Percentiles rank a stretch among this genome's conserved stretches.
phyloP scores from a whole-genome alignment of 2,329 filamentous ascomycete species.

The Daldinia sp. region DNA sequence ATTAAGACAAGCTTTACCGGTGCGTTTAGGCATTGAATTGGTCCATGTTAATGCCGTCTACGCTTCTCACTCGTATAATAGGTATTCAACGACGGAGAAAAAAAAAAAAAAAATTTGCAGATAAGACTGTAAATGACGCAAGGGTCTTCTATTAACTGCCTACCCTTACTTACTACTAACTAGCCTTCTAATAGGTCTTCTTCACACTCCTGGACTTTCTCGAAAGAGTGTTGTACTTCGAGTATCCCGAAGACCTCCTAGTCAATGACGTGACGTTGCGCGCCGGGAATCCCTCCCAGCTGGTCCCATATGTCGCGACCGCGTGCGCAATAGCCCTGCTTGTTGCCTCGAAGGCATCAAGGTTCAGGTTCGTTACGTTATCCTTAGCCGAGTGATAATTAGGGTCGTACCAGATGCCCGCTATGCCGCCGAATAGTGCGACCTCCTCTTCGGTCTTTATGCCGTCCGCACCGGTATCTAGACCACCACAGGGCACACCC shows the following conservation, averaged over 20 bases:
- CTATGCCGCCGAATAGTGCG: slow-evolving; percentile 65
- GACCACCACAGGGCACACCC: slow-evolving; percentile 67
- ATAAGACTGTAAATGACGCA: neutral
- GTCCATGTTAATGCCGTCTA: neutral
- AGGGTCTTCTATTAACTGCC: neutral
- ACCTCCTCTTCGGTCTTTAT: slow-evolving; percentile 68
- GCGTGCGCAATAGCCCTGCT: slow-evolving; percentile 66
- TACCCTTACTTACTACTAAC: neutral
- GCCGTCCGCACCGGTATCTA: slow-evolving; percentile 71
- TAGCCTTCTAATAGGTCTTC: slow-evolving; percentile 20
- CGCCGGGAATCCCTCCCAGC: slow-evolving; percentile 59
- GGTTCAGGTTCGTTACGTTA: slow-evolving; percentile 65
- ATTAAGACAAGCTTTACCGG: neutral
- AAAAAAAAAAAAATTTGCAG: neutral
- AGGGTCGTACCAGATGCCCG: slow-evolving; percentile 64
- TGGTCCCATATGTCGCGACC: slow-evolving; percentile 63
- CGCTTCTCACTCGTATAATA: neutral
- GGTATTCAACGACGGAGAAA: neutral
- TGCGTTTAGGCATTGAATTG: neutral
- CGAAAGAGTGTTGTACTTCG: slow-evolving; percentile 20
- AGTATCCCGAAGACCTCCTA: neutral
- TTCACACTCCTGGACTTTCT: slow-evolving; percentile 27
- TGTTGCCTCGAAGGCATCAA: slow-evolving; percentile 66
- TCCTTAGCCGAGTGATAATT: slow-evolving; percentile 69
- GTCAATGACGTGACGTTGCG: slow-evolving; percentile 43